phyloP scores from a whole-genome alignment of 768 basidiomycete genomes.

The Russula sp. region DNA sequence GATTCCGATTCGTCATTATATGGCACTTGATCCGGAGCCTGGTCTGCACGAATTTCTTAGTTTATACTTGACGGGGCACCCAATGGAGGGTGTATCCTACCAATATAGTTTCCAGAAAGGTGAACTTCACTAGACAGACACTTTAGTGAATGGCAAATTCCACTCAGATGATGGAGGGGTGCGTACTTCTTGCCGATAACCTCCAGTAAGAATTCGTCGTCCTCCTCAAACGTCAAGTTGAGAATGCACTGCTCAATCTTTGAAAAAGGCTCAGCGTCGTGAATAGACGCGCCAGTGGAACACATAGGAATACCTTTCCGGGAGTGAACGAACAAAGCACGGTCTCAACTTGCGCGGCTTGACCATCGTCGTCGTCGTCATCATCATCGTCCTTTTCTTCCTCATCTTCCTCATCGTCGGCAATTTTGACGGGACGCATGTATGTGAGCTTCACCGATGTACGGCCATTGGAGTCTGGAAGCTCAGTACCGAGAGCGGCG shows the following conservation, averaged over 20 bases:
- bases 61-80: not conserved
- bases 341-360: constrained; percentile 35
- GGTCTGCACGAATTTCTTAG: constrained; percentile 36
- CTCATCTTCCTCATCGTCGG: constrained; percentile 42
- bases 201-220: constrained; percentile 60
- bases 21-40: constrained; percentile 44
- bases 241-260: constrained; percentile 73
- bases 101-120: constrained; percentile 80
- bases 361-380: constrained; percentile 36
- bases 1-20: constrained; percentile 43
- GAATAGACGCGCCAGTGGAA: not conserved
- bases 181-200: constrained; percentile 76
- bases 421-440: constrained; percentile 33
- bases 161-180: not conserved
- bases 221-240: constrained; percentile 63
- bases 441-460: constrained; percentile 66
- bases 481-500: constrained; percentile 66
- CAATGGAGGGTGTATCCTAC: constrained; percentile 32
- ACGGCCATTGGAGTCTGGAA: constrained; percentile 52
- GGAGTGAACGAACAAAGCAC: constrained; percentile 76
- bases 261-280: constrained; percentile 1
- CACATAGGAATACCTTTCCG: constrained; percentile 53
- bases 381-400: constrained; percentile 36
- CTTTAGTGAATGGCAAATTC: not conserved
- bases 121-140: constrained; percentile 49